Evolutionary conservation across 1,139 yeast genomes (phyloP).

Genomic region (Lodderomyces elongisporus): DNA sequence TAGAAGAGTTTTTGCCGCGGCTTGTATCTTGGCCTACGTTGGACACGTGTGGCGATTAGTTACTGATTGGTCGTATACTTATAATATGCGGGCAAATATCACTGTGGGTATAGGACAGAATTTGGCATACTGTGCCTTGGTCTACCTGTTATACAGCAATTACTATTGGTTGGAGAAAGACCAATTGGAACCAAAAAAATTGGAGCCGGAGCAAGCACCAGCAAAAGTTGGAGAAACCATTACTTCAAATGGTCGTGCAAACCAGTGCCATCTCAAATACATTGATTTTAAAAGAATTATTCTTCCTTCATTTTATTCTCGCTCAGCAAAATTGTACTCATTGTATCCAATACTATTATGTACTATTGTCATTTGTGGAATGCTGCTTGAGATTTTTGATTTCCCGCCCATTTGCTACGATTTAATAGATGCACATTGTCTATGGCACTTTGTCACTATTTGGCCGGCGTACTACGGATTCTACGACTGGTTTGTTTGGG

Average conservation of each 20-base stretch:
- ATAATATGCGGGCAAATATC: constrained; percentile 90
- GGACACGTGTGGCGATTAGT: constrained; percentile 66
- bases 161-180: constrained; percentile 26
- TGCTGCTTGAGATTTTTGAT: constrained; percentile 85
- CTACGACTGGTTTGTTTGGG: constrained; percentile 50
- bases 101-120: constrained; percentile 74
- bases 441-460: constrained; percentile 85
- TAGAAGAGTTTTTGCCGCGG: constrained; percentile 29
- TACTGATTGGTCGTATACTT: constrained; percentile 82
- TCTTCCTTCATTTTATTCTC: constrained; percentile 30
- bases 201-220: too few relatives aligned
- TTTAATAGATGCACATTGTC: constrained; percentile 84
- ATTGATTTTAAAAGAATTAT: constrained; percentile 19
- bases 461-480: constrained; percentile 50
- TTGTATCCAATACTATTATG: constrained; percentile 44
- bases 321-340: constrained; percentile 37
- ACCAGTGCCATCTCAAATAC: constrained; percentile 25
- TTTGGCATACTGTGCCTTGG: constrained; percentile 28
- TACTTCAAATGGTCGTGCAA: background rate
- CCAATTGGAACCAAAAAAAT: background rate
- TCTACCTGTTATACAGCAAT: constrained; percentile 30
- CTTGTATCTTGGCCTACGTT: constrained; percentile 48
- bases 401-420: constrained; percentile 65
- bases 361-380: constrained; percentile 57
- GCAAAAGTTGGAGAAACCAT: constrained; percentile 4